Percentiles rank a stretch among this genome's conserved stretches.
phyloP scores from a whole-genome alignment of 371 early-diverging fungal species.

The Capillidium heterosporum region DNA sequence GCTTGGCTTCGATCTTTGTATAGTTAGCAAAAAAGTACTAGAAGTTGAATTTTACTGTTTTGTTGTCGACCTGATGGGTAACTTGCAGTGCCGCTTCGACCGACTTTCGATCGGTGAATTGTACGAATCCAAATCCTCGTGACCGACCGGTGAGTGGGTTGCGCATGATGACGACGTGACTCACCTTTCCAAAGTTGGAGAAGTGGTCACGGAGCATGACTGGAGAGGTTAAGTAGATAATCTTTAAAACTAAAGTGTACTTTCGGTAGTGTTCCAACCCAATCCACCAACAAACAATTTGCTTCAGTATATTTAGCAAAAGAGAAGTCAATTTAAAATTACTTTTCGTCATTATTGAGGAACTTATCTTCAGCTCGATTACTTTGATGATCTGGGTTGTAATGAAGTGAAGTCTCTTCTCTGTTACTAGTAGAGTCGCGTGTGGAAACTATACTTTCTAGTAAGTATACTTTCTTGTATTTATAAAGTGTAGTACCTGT shows the following conservation, averaged over 20 bases:
- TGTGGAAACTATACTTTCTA: not conserved
- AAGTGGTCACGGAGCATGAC: slow-evolving; percentile 58
- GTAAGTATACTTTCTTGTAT: no score
- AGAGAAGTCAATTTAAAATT: not conserved
- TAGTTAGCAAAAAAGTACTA: not conserved
- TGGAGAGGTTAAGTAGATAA: slow-evolving; percentile 11
- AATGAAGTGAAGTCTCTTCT: not conserved
- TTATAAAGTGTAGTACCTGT: no score
- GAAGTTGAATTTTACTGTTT: slow-evolving; percentile 34
- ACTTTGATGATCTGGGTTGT: not conserved
- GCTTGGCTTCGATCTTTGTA: slow-evolving; percentile 77
- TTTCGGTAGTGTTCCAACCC: slow-evolving; percentile 81
- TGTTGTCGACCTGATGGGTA: slow-evolving; percentile 64
- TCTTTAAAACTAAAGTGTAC: slow-evolving; percentile 22
- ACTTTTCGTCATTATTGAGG: not conserved
- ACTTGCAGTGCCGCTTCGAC: slow-evolving; percentile 54
- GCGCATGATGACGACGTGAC: slow-evolving; percentile 70
- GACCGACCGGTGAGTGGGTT: slow-evolving; percentile 60
- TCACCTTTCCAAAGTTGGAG: slow-evolving; percentile 43
- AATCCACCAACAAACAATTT: slow-evolving; percentile 88
- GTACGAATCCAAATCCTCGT: slow-evolving; percentile 82
- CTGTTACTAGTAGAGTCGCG: not conserved
- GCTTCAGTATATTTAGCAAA: slow-evolving; percentile 18
- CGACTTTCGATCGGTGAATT: slow-evolving; percentile 41
- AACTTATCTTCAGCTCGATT: not conserved